A percentile compares a stretch with the other conserved stretches of the same genome.
phyloP scores from a whole-genome alignment of 148 eudicot genomes.

The Hydrangea macrophylla region DNA sequence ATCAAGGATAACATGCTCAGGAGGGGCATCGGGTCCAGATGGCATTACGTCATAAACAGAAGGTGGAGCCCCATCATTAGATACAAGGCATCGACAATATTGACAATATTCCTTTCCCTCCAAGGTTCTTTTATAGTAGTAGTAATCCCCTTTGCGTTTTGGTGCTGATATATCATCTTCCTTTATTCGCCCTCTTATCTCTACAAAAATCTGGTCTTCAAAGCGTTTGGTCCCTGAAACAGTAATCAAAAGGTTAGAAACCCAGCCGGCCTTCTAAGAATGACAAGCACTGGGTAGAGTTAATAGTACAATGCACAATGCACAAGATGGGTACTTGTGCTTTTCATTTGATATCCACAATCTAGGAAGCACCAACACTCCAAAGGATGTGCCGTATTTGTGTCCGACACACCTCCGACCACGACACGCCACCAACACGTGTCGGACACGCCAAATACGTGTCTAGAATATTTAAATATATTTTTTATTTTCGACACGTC shows the following conservation, averaged over 20 bases:
- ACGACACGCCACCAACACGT: too few relatives aligned
- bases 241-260: neutral
- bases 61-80: constrained; percentile 28
- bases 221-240: constrained; percentile 61
- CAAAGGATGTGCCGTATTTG: too few relatives aligned
- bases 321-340: too few relatives aligned
- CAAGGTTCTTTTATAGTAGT: constrained; percentile 69
- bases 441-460: too few relatives aligned
- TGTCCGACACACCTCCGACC: too few relatives aligned
- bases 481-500: too few relatives aligned
- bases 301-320: neutral
- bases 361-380: too few relatives aligned
- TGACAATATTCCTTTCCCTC: constrained; percentile 81
- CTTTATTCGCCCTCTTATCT: constrained; percentile 79
- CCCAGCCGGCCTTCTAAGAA: neutral
- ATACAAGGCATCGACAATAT: constrained; percentile 60
- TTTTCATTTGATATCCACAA: too few relatives aligned
- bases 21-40: constrained; percentile 71
- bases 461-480: too few relatives aligned
- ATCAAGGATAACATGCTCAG: constrained; percentile 80
- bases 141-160: constrained; percentile 59
- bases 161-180: constrained; percentile 90
- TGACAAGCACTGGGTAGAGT: neutral
- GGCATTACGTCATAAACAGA: constrained; percentile 82
- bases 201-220: constrained; percentile 67